Evolutionary conservation across 306 rosid species (phyloP).

Genomic region (Phaseolus lunatus): DNA sequence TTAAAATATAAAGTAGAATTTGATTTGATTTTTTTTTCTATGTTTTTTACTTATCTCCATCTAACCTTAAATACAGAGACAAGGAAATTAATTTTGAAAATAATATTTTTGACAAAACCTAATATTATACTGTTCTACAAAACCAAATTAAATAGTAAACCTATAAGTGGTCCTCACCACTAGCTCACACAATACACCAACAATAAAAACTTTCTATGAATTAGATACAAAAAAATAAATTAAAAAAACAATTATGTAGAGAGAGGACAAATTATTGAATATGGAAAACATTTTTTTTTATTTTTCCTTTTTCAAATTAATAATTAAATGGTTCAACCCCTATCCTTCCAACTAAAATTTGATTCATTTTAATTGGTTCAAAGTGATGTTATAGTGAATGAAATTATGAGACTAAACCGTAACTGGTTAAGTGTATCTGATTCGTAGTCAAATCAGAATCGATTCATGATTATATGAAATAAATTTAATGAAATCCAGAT

Average conservation of each 20-base stretch:
- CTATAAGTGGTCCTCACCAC: not conserved
- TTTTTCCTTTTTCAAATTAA: not conserved
- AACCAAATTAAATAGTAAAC: not conserved
- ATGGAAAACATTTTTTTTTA: too few species aligned
- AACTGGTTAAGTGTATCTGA: not conserved
- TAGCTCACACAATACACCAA: not conserved
- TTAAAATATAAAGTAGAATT: not conserved
- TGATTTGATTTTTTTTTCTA: not conserved
- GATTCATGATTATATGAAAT: not conserved
- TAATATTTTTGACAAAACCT: conserved; percentile 4
- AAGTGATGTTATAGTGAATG: not conserved
- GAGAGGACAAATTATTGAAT: too few species aligned
- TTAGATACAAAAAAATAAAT: not conserved
- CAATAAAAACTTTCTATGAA: not conserved
- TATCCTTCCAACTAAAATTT: not conserved
- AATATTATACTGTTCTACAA: not conserved
- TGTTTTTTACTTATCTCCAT: not conserved
- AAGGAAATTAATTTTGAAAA: not conserved
- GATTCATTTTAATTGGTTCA: not conserved
- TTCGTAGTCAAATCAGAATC: not conserved
- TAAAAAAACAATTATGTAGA: too few species aligned
- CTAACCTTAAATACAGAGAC: too few species aligned
- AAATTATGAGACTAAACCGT: not conserved
- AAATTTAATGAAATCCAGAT: not conserved
- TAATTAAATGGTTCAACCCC: not conserved